Percentiles rank a stretch among this genome's conserved stretches.
These are phyloP conservation scores for Metschnikowia drakensbergensis DNA, from an alignment of 805 yeast genomes.

Conservation along the genomic window DNA sequence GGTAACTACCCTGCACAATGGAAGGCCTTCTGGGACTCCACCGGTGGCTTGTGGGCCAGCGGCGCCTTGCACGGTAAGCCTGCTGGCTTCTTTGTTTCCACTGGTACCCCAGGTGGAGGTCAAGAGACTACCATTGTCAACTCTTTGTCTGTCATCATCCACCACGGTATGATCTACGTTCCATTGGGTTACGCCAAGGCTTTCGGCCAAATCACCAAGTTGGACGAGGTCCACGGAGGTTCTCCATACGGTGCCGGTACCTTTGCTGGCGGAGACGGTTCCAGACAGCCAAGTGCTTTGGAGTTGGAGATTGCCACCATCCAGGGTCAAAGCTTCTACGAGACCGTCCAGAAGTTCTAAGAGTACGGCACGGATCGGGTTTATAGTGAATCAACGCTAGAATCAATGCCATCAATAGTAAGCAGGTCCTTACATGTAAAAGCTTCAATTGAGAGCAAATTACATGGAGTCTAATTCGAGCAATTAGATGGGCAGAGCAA, in stretches of 20 bases:
- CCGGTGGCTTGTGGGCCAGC: slow-evolving; percentile 75
- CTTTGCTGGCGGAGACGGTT: slow-evolving; percentile 20
- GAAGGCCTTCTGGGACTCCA: slow-evolving; percentile 70
- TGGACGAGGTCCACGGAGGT: slow-evolving; percentile 18
- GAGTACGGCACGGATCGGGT: not conserved
- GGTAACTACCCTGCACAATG: slow-evolving; percentile 80
- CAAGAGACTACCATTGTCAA: slow-evolving; percentile 21
- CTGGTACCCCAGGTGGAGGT: slow-evolving; percentile 75
- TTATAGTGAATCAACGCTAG: too few species aligned
- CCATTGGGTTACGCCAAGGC: slow-evolving; percentile 22
- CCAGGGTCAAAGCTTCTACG: slow-evolving; percentile 21
- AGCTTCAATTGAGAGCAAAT: too few species aligned
- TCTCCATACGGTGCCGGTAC: slow-evolving; percentile 22
- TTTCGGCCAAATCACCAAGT: slow-evolving; percentile 17
- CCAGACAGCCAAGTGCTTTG: slow-evolving; percentile 20
- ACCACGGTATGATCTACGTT: slow-evolving; percentile 21
- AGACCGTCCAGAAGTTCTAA: slow-evolving; percentile 18
- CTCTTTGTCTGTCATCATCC: slow-evolving; percentile 18
- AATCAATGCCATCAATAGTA: too few species aligned
- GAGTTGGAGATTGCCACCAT: slow-evolving; percentile 21
- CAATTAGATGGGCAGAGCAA: too few species aligned
- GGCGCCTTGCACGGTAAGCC: slow-evolving; percentile 73
- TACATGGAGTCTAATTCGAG: too few species aligned
- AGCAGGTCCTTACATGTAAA: too few species aligned
- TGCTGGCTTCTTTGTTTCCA: slow-evolving; percentile 67